phyloP scores from a whole-genome alignment of 148 eudicot genomes.

The Rheum nobile region DNA sequence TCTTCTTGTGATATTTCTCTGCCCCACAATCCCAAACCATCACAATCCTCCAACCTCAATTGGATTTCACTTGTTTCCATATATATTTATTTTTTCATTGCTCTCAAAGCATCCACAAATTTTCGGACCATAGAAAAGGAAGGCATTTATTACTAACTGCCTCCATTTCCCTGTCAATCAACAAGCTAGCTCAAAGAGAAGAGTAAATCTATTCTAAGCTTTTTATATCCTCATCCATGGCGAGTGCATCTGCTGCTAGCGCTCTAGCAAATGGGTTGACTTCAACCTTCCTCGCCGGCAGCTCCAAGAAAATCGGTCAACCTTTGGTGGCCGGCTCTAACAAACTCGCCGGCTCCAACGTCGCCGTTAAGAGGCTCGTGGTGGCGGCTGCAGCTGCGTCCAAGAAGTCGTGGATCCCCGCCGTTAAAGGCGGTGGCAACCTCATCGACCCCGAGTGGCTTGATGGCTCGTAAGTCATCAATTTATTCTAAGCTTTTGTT shows the following conservation, averaged over 20 bases:
- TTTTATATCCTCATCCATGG: constrained; percentile 6
- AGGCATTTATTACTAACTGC: background rate
- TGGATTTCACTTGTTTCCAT: constrained; percentile 4
- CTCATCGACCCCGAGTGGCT: constrained; percentile 95
- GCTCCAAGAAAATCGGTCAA: constrained; percentile 29
- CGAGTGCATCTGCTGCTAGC: constrained; percentile 47
- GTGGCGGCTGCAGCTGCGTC: constrained; percentile 48
- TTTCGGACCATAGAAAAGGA: background rate
- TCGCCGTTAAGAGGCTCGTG: constrained; percentile 30
- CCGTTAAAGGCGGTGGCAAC: constrained; percentile 70
- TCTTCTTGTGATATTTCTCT: constrained; percentile 31
- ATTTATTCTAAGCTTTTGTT: too few species aligned
- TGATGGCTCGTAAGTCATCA: constrained; percentile 87
- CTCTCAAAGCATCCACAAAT: background rate
- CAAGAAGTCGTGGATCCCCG: constrained; percentile 96
- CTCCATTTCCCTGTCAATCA: background rate
- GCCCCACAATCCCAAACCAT: constrained; percentile 15
- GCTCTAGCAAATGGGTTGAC: constrained; percentile 66
- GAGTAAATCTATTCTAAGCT: too few species aligned
- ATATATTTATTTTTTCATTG: background rate
- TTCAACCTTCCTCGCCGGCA: constrained; percentile 64
- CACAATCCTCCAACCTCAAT: constrained; percentile 1
- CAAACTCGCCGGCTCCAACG: background rate
- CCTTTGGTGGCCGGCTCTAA: constrained; percentile 23
- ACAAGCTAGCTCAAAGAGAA: background rate